Conservation (phyloP, 2,329 filamentous ascomycete genomes). For the Arthrobotrys sinensis region DNA sequence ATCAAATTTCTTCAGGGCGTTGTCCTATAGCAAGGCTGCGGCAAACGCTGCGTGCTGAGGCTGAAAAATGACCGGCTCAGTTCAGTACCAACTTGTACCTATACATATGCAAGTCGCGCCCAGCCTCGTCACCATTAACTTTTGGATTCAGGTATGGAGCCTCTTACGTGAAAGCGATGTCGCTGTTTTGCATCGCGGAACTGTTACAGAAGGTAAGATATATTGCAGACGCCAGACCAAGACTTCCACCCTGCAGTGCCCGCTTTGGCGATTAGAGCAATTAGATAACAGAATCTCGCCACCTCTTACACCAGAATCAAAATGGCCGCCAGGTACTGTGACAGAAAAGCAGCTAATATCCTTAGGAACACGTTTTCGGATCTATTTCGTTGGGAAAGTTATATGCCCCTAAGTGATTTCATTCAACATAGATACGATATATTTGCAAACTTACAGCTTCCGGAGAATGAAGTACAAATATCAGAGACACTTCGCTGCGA, state of each 20-base stretch:
- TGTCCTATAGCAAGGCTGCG: background rate
- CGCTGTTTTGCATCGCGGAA: background rate
- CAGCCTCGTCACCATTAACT: background rate
- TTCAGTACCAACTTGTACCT: background rate
- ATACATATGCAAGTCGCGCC: background rate
- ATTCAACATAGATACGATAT: background rate
- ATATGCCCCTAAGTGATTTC: background rate
- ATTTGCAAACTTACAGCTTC: background rate
- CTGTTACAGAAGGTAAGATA: background rate
- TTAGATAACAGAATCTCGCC: background rate
- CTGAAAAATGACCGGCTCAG: background rate
- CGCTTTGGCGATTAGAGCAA: background rate
- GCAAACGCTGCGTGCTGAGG: background rate
- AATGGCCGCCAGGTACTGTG: constrained; percentile 1
- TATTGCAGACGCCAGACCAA: constrained; percentile 3
- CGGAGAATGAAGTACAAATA: background rate
- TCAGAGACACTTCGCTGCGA: background rate
- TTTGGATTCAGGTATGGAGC: background rate
- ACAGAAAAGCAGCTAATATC: background rate
- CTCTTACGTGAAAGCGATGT: background rate
- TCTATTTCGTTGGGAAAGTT: background rate
- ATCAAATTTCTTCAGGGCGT: no score
- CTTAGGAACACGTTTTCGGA: background rate
- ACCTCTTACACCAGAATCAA: background rate
- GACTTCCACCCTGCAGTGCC: background rate